Percentiles rank a stretch among this genome's conserved stretches.
Evolutionary conservation across 2,329 filamentous ascomycete species (phyloP).

Genomic region (Penicillium sp.): DNA sequence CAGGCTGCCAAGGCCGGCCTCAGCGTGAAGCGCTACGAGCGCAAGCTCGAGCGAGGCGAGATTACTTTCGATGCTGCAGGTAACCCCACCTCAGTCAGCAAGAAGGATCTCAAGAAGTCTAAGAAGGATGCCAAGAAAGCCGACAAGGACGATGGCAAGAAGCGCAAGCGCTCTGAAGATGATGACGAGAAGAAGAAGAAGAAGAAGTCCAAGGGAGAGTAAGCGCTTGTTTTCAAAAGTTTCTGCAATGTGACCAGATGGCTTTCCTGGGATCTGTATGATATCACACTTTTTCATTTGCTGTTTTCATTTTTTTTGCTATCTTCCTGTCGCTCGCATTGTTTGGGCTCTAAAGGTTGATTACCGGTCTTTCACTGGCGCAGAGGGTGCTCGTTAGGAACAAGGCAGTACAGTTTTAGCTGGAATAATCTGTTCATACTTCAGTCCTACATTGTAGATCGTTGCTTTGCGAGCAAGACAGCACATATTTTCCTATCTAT

Average conservation of each 20-base stretch:
- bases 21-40: constrained; percentile 74
- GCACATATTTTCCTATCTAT: neutral
- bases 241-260: constrained; percentile 32
- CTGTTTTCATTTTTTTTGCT: constrained; percentile 28
- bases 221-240: constrained; percentile 54
- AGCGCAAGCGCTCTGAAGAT: constrained; percentile 63
- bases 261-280: constrained; percentile 42
- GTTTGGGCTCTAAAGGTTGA: constrained; percentile 28
- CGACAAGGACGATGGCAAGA: constrained; percentile 63
- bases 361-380: constrained; percentile 32
- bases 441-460: constrained; percentile 2
- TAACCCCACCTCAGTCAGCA: constrained; percentile 67
- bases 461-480: neutral
- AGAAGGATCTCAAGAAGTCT: constrained; percentile 75
- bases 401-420: constrained; percentile 30
- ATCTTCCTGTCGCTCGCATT: constrained; percentile 24
- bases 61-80: constrained; percentile 67
- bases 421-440: constrained; percentile 31
- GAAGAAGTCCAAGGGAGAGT: constrained; percentile 56
- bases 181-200: constrained; percentile 58
- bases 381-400: constrained; percentile 36
- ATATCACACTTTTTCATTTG: constrained; percentile 40
- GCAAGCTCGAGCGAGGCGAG: constrained; percentile 75
- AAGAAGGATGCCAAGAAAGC: constrained; percentile 64
- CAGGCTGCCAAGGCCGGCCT: constrained; percentile 68